Evolutionary conservation across 345 rosid species (phyloP), one percentile per base, ranked within the genome.

Genomic region (Noccaea bulbosa): DNA sequence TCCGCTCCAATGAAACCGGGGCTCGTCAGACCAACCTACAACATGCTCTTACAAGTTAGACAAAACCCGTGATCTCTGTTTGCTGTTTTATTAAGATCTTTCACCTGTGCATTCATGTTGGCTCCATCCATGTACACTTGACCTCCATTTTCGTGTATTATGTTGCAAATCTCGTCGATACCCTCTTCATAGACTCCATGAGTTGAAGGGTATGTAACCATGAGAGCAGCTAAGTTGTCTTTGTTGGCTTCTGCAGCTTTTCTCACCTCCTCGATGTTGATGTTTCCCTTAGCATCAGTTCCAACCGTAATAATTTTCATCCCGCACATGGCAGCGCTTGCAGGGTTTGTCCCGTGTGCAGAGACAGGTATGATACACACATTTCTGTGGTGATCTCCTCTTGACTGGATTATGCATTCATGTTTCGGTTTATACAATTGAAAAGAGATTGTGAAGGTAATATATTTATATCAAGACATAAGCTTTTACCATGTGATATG

Each of bases 51-150:
- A 47, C 90, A 93, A 77, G 86, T 84, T 69, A 92, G 88, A 49
- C 92, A 92, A 88, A 76, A 45, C 93, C 92, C 85, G 51, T 89
- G 87, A 74, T 93, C 85, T 50, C 98, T 92, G 67, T 97, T 92
- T 58, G 83, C 87, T 64, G 89, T 92, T 1, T 90, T 88, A 69
- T 88, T 83, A 85, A 88, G 81, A 88, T 85, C 39, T 20, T 20
- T 74, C 67, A 92, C 98, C 98, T 94, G 94, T n/a, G 97, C 98
- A 74, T 94, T 94, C 99, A 95, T 92, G 90, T 95, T 95, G 46
- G 98, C 98, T 14, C 99, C 99, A 69, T 95, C 99, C 99, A 95
- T 95, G 84, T 95, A 95, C 59, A 92, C 97, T 78, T 95, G 98
- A 65, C 97, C 99, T 78, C 99, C 99, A 69, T 94, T 91, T 45